These are phyloP conservation scores for Setaria viridis DNA, from an alignment of 202 grass and related monocot genomes.

Conservation along the genomic window DNA sequence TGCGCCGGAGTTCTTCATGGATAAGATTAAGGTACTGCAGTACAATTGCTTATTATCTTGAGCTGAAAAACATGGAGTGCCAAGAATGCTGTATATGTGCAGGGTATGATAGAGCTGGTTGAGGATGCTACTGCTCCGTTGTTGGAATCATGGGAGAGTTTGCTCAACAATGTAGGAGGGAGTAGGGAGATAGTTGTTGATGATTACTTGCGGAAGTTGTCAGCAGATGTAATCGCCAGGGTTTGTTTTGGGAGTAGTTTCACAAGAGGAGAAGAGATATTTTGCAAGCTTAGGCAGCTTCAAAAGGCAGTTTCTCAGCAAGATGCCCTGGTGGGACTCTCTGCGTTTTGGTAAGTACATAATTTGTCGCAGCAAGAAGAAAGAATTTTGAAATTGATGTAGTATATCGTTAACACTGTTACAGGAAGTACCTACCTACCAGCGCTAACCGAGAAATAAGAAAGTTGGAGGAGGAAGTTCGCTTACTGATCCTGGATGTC, in stretches of 20 bases:
- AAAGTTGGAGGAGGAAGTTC: conserved; percentile 51
- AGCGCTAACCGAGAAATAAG: conserved; percentile 59
- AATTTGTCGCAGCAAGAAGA: background rate
- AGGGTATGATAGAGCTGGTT: conserved; percentile 70
- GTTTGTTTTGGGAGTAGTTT: conserved; percentile 73
- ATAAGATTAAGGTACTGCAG: conserved; percentile 65
- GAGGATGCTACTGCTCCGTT: conserved; percentile 48
- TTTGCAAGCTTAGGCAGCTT: conserved; percentile 61
- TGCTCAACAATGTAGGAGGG: conserved; percentile 44
- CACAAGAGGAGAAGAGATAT: conserved; percentile 64
- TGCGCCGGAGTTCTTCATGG: conserved; percentile 66
- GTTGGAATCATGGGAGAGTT: conserved; percentile 57
- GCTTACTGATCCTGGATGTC: conserved; percentile 49
- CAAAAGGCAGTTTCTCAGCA: conserved; percentile 49
- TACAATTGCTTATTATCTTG: background rate
- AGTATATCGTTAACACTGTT: background rate
- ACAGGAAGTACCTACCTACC: conserved; percentile 55
- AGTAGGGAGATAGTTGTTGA: conserved; percentile 66
- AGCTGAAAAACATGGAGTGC: background rate
- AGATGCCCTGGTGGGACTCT: conserved; percentile 29
- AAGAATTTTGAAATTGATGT: background rate
- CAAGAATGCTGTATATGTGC: background rate
- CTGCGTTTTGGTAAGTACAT: conserved; percentile 34
- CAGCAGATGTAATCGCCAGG: conserved; percentile 72
- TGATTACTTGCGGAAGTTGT: conserved; percentile 56